Evolutionary conservation across 2,329 filamentous ascomycete genomes (phyloP), one percentile per base, ranked within the genome.

Genomic region (Hypoxylon sp.): DNA sequence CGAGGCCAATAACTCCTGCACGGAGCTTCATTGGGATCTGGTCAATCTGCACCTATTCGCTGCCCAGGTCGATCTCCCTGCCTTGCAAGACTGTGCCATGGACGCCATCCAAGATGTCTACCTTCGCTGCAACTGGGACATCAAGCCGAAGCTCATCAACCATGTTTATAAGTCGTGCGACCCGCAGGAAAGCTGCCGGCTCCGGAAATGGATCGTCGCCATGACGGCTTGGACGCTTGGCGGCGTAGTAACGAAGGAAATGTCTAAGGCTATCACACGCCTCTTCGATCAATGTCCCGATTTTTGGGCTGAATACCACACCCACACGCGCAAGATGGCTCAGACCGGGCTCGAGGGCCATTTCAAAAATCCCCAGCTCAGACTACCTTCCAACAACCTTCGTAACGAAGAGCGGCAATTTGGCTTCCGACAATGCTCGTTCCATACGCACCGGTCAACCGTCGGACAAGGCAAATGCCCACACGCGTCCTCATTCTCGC

Each of bases 371-470:
- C 87, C 87, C 13, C 86, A 88, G 77, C 83, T 89, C 21, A 82
- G 87, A 67, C 83, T 89, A 57, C 84, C 85, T 13, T 84, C 83
- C 69, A 89, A 89, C 79, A 80, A 80, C 60, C 79, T 89, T 21
- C 81, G 83, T 67, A 87, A 83, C 76, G 86, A 87, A 49, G 84
- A 88, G 78, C 84, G 86, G 36, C 80, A 84, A 56, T 88, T 88
- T 72, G 87, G 86, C n/a, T 89, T 88, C 75, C 81, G 87, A 23
- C 85, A 87, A 75, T 89, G 87, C 75, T 87, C 86, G 11, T 89
- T 89, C 72, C 87, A 89, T 75, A 87, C 84, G 38, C 87, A 89
- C 72, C 81, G 87, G 19, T 82, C 84, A 3, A 77, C 80, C 6
- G 85, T 87, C 34, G 86, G 86, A 19, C 83, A 89, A 75, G 81